Evolutionary conservation across 1,284 basidiomycete genomes (phyloP).

Genomic region (Sporisorium reilianum): DNA sequence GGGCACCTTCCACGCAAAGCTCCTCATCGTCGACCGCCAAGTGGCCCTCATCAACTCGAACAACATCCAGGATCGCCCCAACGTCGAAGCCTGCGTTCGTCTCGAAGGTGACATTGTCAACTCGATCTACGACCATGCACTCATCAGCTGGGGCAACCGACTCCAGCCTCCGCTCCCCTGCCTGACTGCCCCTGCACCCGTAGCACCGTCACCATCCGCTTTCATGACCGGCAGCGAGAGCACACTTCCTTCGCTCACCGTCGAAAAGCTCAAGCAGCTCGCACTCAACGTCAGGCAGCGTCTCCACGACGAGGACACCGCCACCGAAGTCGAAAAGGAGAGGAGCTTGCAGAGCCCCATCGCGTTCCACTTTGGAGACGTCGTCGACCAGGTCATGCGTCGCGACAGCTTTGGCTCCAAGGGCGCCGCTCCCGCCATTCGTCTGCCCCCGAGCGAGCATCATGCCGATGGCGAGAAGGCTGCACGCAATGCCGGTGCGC

Average conservation of each 20-base stretch:
- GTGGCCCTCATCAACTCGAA: slow-evolving; percentile 80
- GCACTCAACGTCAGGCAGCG: slow-evolving; percentile 47
- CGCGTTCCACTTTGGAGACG: slow-evolving; percentile 57
- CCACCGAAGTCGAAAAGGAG: slow-evolving; percentile 56
- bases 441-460: slow-evolving; percentile 12
- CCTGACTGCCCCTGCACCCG: slow-evolving; percentile 69
- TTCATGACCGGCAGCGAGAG: slow-evolving; percentile 52
- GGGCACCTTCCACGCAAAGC: slow-evolving; percentile 84
- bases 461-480: slow-evolving; percentile 51
- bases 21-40: slow-evolving; percentile 80
- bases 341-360: slow-evolving; percentile 43
- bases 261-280: slow-evolving; percentile 50
- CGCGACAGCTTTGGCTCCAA: slow-evolving; percentile 40
- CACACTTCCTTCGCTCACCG: slow-evolving; percentile 45
- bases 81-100: slow-evolving; percentile 68
- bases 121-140: slow-evolving; percentile 79
- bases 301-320: slow-evolving; percentile 60
- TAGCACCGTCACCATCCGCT: slow-evolving; percentile 40
- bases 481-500: slow-evolving; percentile 56
- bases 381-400: slow-evolving; percentile 57
- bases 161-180: slow-evolving; percentile 76
- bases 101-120: slow-evolving; percentile 78
- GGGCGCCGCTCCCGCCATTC: slow-evolving; percentile 17
- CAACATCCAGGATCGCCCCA: slow-evolving; percentile 76
- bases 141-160: slow-evolving; percentile 77